Base-by-base conservation (phyloP, 2,329 filamentous ascomycete species). In the Epichloe gansuensis region DNA sequence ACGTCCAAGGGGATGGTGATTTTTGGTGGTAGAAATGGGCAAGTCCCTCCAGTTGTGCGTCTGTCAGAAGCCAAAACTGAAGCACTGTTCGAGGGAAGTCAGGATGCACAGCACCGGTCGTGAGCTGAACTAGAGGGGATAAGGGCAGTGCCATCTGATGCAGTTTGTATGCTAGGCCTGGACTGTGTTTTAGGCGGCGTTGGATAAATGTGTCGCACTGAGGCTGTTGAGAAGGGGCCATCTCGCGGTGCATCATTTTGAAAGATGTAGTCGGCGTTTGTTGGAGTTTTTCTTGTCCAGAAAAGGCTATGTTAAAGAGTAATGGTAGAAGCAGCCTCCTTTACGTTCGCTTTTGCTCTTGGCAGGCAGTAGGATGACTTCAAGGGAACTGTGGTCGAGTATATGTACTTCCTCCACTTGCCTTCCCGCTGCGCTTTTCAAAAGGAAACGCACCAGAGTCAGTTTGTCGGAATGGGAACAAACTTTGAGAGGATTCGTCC, bases 21-120 rank as follows among this genome's bases (percentile, higher is more conserved):
- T 75, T 75, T 69, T 90, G 86, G 69, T 86, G 83, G 71, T 89
- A 90, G 68, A 85, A 88, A 58, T 76, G 71, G 3, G 85, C 85
- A 42, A 90, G 75, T 51, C 72, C 71, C 69, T 90, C 85, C 52
- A 88, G 80, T 67, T 90, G 75, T 34, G 69, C 69, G 64, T 86
- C 82, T 15, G 83, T 89, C 39, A 90, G 76, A 35, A 89, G 80
- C 76, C 84, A 87, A 69, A 86, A 88, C 63, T 78, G 76, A 46
- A 90, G 79, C 52, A 89, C 73, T 3, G 80, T 86, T 21, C 63
- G 61, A 1, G 86, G 86, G 65, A 86, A 90, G 52, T 72, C 65
- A 0, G 81, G 78, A 61, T 87, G 84, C 2, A 84, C 69, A n/a
- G 69, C 63, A 48, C 84, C 84, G 2, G 77, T 78, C 23, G 73